These are phyloP conservation scores for Xerocomus amazonicus DNA, from an alignment of 1,284 basidiomycete species.

Conservation along the genomic window DNA sequence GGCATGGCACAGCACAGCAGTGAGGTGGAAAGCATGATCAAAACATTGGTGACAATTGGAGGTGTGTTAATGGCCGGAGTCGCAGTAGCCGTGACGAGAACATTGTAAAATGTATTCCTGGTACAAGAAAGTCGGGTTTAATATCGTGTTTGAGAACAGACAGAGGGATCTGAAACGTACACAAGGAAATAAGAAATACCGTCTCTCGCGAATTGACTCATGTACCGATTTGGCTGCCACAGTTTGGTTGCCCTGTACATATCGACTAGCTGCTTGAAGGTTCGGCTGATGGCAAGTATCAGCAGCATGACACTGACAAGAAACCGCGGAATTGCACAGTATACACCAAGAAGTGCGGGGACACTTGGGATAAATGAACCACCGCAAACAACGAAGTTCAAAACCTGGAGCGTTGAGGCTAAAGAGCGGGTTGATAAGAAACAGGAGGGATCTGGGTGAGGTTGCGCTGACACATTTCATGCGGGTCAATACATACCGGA, in stretches of 20 bases:
- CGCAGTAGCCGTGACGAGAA: not conserved
- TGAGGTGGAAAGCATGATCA: not conserved
- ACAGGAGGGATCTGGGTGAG: not conserved
- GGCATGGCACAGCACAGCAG: not conserved
- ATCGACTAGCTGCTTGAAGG: not conserved
- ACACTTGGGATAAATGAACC: not conserved
- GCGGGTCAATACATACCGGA: no score
- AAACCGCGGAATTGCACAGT: not conserved
- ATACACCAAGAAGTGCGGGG: not conserved
- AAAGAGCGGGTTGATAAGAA: not conserved
- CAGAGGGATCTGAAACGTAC: not conserved
- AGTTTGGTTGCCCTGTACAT: conserved; percentile 1
- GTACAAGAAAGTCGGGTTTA: not conserved
- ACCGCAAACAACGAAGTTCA: not conserved
- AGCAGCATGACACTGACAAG: not conserved
- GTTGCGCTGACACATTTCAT: not conserved
- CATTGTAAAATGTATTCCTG: not conserved
- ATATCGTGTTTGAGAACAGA: not conserved
- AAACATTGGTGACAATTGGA: not conserved
- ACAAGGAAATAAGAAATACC: conserved; percentile 5
- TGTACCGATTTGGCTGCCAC: conserved; percentile 3
- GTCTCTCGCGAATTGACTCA: conserved; percentile 4
- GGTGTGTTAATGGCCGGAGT: not conserved
- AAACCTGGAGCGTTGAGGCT: not conserved
- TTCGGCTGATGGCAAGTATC: not conserved